Base-by-base conservation (phyloP, 176 grass and related monocot genomes). In the Aegilops sharonensis region DNA sequence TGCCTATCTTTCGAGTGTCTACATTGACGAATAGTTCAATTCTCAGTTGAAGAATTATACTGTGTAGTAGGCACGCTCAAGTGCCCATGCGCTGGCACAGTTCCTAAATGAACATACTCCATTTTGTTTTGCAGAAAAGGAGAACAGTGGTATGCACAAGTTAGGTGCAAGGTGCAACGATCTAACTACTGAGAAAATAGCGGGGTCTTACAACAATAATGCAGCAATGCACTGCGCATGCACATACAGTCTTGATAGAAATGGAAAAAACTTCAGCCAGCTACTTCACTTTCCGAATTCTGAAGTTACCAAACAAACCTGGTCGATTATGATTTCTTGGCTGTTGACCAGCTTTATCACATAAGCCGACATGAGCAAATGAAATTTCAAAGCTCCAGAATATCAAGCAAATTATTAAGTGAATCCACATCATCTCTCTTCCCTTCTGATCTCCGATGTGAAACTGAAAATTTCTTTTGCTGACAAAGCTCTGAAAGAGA, bases 401-500 rank as follows among this genome's bases (percentile, higher is more conserved):
- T 20, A 39, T n/a, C 50, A 63, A n/a, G 18, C 31, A 5, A 69
- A 30, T 12, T 37, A 68, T 5, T 23, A n/a, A 70, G 62, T 77
- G 29, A 21, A 31, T 52, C 12, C 37, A 32, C 30, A 11, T 87
- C 69, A 75, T 75, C 48, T 83, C 32, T 92, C 79, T n/a, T 45
- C 66, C 69, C 43, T 89, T 65, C 45, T 70, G 11, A 64, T 81
- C 42, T 71, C 52, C 76, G 77, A 62, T 68, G 79, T 81, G 56
- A 43, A 70, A 72, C 62, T 75, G 43, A 95, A 83, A 34, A 90
- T 18, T 79, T 87, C 83, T 93, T 92, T 95, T 29, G 81, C 65
- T 37, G 77, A 87, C 21, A 72, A 59, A 77, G 87, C 91, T 75
- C 95, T 93, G 71, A 52, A 83, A 69, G 56, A 83, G n/a, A 85